Conservation (phyloP, 2,329 filamentous ascomycete genomes). For the Chaetomium sp. region DNA sequence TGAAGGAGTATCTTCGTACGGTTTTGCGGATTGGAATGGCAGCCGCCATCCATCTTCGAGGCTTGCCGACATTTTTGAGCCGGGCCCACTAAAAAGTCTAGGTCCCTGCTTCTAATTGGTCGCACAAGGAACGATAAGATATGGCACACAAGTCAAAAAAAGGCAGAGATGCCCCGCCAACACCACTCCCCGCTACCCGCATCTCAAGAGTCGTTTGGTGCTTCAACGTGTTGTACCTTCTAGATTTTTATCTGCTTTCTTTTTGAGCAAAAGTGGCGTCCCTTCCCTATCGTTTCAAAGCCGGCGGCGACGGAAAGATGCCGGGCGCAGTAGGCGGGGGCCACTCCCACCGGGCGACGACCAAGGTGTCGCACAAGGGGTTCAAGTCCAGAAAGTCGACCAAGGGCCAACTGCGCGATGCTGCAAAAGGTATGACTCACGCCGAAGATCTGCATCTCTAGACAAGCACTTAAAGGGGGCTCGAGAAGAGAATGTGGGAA, state of each 20-base stretch:
- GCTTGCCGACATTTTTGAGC: conserved; percentile 32
- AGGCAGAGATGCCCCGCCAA: conserved; percentile 33
- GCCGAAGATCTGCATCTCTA: background rate
- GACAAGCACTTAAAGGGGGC: background rate
- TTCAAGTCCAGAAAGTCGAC: conserved; percentile 93
- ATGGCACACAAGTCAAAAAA: conserved; percentile 34
- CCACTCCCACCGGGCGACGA: conserved; percentile 91
- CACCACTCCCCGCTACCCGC: conserved; percentile 22
- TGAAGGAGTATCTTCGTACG: background rate
- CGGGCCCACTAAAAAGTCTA: conserved; percentile 38
- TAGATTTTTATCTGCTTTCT: background rate
- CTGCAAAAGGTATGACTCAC: conserved; percentile 69
- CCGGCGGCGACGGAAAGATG: conserved; percentile 74
- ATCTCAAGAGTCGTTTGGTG: background rate
- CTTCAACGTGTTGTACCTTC: background rate
- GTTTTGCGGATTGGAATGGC: background rate
- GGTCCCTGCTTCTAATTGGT: conserved; percentile 17
- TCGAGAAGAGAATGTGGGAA: background rate
- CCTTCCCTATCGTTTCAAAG: conserved; percentile 86
- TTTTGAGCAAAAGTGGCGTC: conserved; percentile 59
- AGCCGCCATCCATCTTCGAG: background rate
- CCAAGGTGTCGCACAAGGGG: conserved; percentile 82
- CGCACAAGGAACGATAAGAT: conserved; percentile 34
- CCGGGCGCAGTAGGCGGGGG: conserved; percentile 63
- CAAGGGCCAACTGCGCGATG: conserved; percentile 83